Conservation (phyloP, 352 stramenopile genomes). For the Pythium rishiriense region DNA sequence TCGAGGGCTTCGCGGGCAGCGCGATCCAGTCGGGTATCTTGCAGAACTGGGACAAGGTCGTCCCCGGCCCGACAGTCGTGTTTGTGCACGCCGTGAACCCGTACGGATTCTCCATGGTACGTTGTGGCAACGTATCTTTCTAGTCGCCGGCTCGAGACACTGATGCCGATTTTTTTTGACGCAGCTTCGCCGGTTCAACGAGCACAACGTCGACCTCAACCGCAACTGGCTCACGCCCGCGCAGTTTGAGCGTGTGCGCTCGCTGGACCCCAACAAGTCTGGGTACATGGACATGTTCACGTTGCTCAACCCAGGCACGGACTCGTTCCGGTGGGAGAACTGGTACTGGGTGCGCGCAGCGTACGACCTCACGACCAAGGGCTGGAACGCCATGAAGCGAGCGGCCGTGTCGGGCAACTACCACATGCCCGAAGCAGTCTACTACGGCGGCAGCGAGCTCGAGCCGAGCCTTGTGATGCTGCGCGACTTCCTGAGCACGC, state of each 20-base stretch:
- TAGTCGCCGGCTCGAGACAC: not conserved
- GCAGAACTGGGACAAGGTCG: slow-evolving; percentile 1
- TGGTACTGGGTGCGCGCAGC: slow-evolving; percentile 55
- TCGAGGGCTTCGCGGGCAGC: slow-evolving; percentile 53
- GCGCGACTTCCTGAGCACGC: slow-evolving; percentile 54
- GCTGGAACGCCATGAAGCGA: slow-evolving; percentile 70
- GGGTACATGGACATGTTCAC: slow-evolving; percentile 79
- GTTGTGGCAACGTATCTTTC: not conserved
- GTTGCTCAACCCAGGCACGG: slow-evolving; percentile 59
- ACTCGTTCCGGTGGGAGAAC: slow-evolving; percentile 22
- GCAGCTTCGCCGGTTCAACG: slow-evolving; percentile 84
- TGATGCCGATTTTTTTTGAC: slow-evolving; percentile 7
- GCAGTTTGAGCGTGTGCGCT: slow-evolving; percentile 48
- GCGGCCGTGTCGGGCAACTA: slow-evolving; percentile 91
- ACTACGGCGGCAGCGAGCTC: slow-evolving; percentile 80
- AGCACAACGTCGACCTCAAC: slow-evolving; percentile 80
- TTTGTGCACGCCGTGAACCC: slow-evolving; percentile 93
- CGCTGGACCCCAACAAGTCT: slow-evolving; percentile 69
- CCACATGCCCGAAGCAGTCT: slow-evolving; percentile 67
- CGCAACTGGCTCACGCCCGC: slow-evolving; percentile 41
- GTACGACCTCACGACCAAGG: slow-evolving; percentile 38
- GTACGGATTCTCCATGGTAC: slow-evolving; percentile 81
- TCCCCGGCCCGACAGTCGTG: slow-evolving; percentile 67
- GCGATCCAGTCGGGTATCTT: slow-evolving; percentile 47
- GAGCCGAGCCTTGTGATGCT: slow-evolving; percentile 71